Conservation (phyloP, 768 basidiomycete genomes). For the Leccinum arenicola region DNA sequence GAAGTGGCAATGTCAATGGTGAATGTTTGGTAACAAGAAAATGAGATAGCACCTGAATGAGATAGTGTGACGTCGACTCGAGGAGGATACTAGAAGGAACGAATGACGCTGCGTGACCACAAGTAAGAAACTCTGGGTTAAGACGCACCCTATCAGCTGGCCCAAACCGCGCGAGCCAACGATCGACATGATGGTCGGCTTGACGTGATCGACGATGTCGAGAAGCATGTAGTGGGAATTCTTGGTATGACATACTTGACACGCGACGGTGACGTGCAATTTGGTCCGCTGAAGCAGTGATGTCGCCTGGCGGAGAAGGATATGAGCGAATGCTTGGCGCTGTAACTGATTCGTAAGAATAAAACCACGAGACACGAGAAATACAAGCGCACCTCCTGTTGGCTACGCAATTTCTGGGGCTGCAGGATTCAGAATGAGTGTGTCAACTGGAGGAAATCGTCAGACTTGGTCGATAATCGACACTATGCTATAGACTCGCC, state of each 20-base stretch:
- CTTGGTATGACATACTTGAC: slow-evolving; percentile 98
- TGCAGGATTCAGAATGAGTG: slow-evolving; percentile 61
- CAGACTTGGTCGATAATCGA: not conserved
- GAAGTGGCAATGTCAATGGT: not conserved
- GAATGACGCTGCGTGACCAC: not conserved
- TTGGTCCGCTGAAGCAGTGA: slow-evolving; percentile 87
- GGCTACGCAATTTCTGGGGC: slow-evolving; percentile 84
- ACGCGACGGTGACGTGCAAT: slow-evolving; percentile 81
- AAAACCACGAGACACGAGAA: slow-evolving; percentile 3
- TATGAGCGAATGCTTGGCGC: slow-evolving; percentile 87
- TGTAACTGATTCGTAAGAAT: slow-evolving; percentile 29
- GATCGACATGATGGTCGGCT: slow-evolving; percentile 82
- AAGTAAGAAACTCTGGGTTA: not conserved
- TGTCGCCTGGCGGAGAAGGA: slow-evolving; percentile 87
- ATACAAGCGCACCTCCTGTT: slow-evolving; percentile 73
- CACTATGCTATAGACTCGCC: slow-evolving; percentile 41
- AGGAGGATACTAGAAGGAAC: slow-evolving; percentile 61
- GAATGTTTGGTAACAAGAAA: not conserved
- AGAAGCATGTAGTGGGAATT: slow-evolving; percentile 87
- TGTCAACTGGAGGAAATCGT: slow-evolving; percentile 51
- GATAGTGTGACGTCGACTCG: slow-evolving; percentile 93
- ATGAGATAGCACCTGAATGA: slow-evolving; percentile 62
- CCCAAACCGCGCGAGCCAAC: slow-evolving; percentile 89
- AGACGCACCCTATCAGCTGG: slow-evolving; percentile 77
- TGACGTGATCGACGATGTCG: slow-evolving; percentile 84